phyloP scores from a whole-genome alignment of 345 rosid species.

The Syzygium grande region DNA sequence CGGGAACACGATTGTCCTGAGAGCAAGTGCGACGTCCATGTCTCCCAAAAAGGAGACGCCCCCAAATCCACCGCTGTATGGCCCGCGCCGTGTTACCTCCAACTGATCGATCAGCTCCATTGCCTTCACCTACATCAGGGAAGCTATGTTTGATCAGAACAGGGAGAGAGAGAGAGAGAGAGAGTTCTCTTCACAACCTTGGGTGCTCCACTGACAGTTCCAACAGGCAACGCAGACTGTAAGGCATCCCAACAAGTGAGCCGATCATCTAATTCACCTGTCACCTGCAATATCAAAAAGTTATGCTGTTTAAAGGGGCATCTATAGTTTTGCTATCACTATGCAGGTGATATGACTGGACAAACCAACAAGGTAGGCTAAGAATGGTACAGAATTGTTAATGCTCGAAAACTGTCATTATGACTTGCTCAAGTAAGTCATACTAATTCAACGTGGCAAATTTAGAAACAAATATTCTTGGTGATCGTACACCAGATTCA shows the following conservation, averaged over 20 bases:
- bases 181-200: constrained; percentile 28
- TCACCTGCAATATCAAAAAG: constrained; percentile 37
- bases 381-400: not conserved
- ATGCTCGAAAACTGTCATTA: not conserved
- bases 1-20: constrained; percentile 77
- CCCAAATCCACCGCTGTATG: constrained; percentile 90
- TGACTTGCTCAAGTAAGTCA: not conserved
- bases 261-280: constrained; percentile 67
- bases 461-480: not conserved
- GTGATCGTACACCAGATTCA: not conserved
- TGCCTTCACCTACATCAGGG: constrained; percentile 46
- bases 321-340: not conserved
- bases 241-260: constrained; percentile 77
- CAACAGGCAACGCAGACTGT: constrained; percentile 77
- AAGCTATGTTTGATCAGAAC: not conserved
- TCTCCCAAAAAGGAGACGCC: constrained; percentile 70
- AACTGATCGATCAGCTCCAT: constrained; percentile 78
- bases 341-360: not conserved
- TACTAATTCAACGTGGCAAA: not conserved
- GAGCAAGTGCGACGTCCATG: constrained; percentile 81
- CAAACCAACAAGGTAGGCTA: not conserved
- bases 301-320: not conserved
- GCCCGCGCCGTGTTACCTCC: constrained; percentile 78
- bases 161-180: not conserved
- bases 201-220: constrained; percentile 95